phyloP scores from a whole-genome alignment of 345 rosid genomes.

The Pugionium dolabratum region DNA sequence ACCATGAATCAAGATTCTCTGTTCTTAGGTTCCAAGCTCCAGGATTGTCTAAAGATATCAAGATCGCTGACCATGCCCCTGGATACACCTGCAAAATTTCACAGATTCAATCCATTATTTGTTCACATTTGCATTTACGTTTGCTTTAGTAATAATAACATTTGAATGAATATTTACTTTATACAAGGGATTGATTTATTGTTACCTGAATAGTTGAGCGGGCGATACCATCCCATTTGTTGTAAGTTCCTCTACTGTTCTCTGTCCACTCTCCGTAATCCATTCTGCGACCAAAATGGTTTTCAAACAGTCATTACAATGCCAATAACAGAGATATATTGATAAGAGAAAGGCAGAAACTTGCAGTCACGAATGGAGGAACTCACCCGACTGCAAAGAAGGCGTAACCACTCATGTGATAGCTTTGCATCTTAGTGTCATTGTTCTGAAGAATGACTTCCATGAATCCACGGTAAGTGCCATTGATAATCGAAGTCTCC shows the following conservation, averaged over 20 bases:
- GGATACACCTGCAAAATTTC: slow-evolving; percentile 68
- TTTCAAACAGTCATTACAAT: too few relatives aligned
- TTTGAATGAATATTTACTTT: too few relatives aligned
- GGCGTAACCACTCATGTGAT: slow-evolving; percentile 94
- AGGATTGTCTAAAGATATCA: slow-evolving; percentile 92
- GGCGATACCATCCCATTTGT: slow-evolving; percentile 98
- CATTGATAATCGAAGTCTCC: slow-evolving; percentile 86
- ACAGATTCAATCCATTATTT: not conserved
- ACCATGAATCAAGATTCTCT: slow-evolving; percentile 97
- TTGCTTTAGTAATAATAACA: too few relatives aligned
- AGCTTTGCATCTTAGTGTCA: slow-evolving; percentile 88
- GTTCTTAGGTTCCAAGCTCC: slow-evolving; percentile 97
- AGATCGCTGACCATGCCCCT: slow-evolving; percentile 91
- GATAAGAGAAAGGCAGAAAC: not conserved
- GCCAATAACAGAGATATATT: not conserved
- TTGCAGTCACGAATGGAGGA: not conserved
- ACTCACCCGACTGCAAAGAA: slow-evolving; percentile 89
- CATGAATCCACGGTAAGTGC: slow-evolving; percentile 92
- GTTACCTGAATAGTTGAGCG: slow-evolving; percentile 83
- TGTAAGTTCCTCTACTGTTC: slow-evolving; percentile 94
- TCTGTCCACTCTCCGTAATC: slow-evolving; percentile 98
- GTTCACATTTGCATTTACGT: not conserved
- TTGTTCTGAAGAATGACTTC: slow-evolving; percentile 94
- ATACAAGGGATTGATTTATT: not conserved
- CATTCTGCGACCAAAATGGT: slow-evolving; percentile 58